Conservation (phyloP, 495 filamentous ascomycete genomes). For the Penicillium bialowiezense region DNA sequence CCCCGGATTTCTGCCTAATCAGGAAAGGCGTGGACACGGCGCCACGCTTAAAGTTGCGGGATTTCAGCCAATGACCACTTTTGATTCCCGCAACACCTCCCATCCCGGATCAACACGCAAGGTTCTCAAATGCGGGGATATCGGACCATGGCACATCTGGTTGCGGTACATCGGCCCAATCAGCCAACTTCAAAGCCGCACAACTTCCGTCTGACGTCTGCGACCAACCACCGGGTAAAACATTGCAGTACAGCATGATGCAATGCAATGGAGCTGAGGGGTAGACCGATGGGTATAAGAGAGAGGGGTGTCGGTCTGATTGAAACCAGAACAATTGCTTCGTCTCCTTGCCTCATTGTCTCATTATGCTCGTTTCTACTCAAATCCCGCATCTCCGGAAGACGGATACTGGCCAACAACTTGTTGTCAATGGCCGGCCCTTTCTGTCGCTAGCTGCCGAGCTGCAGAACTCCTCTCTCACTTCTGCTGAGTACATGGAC, state of each 20-base stretch:
- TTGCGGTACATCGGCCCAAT: background rate
- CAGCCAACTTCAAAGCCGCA: background rate
- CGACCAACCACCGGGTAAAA: too few species aligned
- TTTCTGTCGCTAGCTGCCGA: slow-evolving; percentile 45
- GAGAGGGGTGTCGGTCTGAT: too few species aligned
- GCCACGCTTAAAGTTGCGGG: slow-evolving; percentile 3
- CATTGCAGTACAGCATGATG: background rate
- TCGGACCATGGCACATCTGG: background rate
- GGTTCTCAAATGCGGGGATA: background rate
- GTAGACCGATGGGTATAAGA: background rate
- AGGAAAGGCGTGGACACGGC: slow-evolving; percentile 3
- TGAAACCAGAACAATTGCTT: too few species aligned
- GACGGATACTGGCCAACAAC: slow-evolving; percentile 29
- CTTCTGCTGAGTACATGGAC: slow-evolving; percentile 42
- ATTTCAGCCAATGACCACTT: slow-evolving; percentile 4
- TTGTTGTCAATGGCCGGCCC: slow-evolving; percentile 45
- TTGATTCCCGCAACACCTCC: slow-evolving; percentile 5
- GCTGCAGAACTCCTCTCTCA: slow-evolving; percentile 51
- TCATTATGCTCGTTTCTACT: slow-evolving; percentile 1
- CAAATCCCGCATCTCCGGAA: slow-evolving; percentile 28
- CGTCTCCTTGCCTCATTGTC: background rate
- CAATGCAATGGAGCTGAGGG: background rate
- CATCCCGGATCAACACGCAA: background rate
- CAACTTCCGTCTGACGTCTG: background rate
- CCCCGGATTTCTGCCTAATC: slow-evolving; percentile 11